These are phyloP conservation scores for Clavulina sp. DNA, from an alignment of 768 basidiomycete species.

Conservation along the genomic window DNA sequence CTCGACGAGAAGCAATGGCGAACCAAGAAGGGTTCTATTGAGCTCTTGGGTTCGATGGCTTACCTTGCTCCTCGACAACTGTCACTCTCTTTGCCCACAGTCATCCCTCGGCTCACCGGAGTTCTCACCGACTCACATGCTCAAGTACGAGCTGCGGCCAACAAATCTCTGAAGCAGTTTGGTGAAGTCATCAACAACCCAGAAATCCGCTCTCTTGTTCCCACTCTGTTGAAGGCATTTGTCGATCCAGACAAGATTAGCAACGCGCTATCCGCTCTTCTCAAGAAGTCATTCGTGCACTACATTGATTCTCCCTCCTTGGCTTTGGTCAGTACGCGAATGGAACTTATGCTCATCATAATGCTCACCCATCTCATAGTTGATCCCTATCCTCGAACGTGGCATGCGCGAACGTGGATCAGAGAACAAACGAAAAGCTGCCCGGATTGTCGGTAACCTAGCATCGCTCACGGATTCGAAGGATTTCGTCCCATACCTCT, in stretches of 20 bases:
- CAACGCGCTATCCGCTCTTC: constrained; percentile 62
- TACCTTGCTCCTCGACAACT: constrained; percentile 93
- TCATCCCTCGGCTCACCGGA: constrained; percentile 87
- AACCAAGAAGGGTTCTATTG: constrained; percentile 60
- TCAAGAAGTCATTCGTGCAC: constrained; percentile 93
- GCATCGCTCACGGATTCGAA: constrained; percentile 75
- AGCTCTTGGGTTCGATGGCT: constrained; percentile 94
- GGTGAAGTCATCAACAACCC: constrained; percentile 98
- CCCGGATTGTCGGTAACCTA: constrained; percentile 94
- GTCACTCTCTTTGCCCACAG: constrained; percentile 84
- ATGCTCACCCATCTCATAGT: constrained; percentile 25
- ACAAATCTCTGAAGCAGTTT: constrained; percentile 91
- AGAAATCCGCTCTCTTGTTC: constrained; percentile 83
- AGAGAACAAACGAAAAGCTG: constrained; percentile 88
- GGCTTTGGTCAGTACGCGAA: constrained; percentile 48
- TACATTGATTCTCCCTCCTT: constrained; percentile 96
- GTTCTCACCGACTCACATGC: constrained; percentile 95
- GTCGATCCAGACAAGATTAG: constrained; percentile 89
- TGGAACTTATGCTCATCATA: neutral
- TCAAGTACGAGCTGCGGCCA: constrained; percentile 83
- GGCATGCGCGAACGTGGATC: constrained; percentile 84
- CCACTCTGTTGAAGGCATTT: constrained; percentile 79
- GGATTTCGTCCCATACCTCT: constrained; percentile 92
- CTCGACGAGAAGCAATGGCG: constrained; percentile 98
- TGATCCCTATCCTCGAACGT: constrained; percentile 87